These are phyloP conservation scores for Nepenthes mirabilis DNA, from an alignment of 148 eudicot genomes.

Conservation along the genomic window DNA sequence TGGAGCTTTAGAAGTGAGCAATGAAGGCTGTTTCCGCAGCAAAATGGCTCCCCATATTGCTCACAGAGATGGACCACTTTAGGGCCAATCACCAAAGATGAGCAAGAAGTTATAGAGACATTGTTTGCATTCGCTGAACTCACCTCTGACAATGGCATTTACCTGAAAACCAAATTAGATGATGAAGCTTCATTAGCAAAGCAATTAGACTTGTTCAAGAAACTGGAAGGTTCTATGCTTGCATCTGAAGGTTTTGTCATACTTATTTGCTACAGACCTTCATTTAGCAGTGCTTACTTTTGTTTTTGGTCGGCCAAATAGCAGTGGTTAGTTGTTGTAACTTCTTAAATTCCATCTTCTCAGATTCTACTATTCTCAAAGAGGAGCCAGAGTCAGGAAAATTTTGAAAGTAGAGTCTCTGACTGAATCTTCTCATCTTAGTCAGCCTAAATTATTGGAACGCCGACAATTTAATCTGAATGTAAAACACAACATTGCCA, in stretches of 20 bases:
- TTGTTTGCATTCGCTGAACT: constrained; percentile 52
- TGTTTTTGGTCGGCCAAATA: neutral
- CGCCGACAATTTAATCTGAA: constrained; percentile 13
- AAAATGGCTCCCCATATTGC: constrained; percentile 8
- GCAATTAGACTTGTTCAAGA: constrained; percentile 9
- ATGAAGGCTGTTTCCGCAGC: constrained; percentile 15
- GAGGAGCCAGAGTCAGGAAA: constrained; percentile 15
- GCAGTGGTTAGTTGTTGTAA: too few species aligned
- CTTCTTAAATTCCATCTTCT: neutral
- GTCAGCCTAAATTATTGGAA: constrained; percentile 11
- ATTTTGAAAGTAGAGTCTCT: too few species aligned
- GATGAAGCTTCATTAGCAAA: constrained; percentile 16
- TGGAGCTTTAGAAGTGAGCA: neutral
- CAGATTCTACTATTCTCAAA: constrained; percentile 8
- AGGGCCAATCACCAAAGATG: constrained; percentile 60
- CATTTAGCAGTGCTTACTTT: neutral
- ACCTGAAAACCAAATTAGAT: constrained; percentile 7
- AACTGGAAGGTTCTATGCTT: constrained; percentile 9
- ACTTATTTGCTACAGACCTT: neutral
- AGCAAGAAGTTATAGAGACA: constrained; percentile 78
- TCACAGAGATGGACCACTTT: constrained; percentile 3
- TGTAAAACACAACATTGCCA: constrained; percentile 14
- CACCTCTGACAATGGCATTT: constrained; percentile 18
- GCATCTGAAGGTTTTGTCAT: constrained; percentile 26
- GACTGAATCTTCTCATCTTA: too few species aligned